phyloP scores from a whole-genome alignment of 225 moss, liverwort and hornwort genomes.

The Antitrichia curtipendula region DNA sequence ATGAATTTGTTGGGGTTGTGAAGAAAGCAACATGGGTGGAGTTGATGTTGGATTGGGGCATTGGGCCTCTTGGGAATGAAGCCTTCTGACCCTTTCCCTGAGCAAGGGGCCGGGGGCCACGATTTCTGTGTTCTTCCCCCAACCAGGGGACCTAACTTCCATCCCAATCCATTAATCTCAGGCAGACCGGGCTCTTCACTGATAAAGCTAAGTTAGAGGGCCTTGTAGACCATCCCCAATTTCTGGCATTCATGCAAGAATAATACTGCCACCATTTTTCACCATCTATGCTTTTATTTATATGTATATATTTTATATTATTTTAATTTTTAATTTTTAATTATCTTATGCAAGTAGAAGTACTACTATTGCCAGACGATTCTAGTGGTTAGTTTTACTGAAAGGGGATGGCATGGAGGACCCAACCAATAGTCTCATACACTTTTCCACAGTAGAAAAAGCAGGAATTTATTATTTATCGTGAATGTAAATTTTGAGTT shows the following conservation, averaged over 20 bases:
- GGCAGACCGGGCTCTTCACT: background rate
- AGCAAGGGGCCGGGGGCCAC: slow-evolving; percentile 6
- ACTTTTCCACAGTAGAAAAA: background rate
- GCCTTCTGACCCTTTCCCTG: slow-evolving; percentile 13
- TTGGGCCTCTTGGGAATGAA: background rate
- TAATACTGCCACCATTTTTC: background rate
- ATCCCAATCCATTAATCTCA: background rate
- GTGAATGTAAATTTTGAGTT: background rate
- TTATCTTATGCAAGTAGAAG: background rate
- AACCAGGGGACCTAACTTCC: background rate
- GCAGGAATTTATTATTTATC: background rate
- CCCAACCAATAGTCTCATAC: background rate
- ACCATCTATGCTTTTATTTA: too few species aligned
- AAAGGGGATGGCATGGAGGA: background rate
- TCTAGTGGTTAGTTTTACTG: background rate
- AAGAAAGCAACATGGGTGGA: background rate
- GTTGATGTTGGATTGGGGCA: background rate
- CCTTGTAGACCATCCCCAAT: background rate
- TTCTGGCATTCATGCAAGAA: background rate
- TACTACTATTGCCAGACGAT: background rate
- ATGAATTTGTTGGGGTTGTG: background rate
- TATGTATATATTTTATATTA: too few species aligned
- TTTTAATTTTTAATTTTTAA: background rate
- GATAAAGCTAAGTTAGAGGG: background rate
- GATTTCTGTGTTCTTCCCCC: background rate